These are phyloP conservation scores for Malassezia dermatis DNA, from an alignment of 1,284 basidiomycete genomes.

Conservation along the genomic window DNA sequence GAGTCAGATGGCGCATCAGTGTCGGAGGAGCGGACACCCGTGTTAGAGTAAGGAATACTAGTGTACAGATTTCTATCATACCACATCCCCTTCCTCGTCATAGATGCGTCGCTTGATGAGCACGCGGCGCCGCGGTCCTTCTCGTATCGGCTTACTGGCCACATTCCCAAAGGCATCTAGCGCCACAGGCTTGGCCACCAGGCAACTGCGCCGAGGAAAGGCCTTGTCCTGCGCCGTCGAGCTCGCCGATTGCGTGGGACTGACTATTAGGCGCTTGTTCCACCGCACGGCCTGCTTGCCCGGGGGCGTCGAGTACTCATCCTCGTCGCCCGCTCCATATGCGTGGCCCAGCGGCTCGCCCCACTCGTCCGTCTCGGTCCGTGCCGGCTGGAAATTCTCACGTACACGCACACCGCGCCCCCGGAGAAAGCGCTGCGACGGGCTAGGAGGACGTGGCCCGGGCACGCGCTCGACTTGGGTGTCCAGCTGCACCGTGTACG, in stretches of 20 bases:
- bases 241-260: neutral
- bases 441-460: constrained; percentile 12
- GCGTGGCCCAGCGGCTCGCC: constrained; percentile 11
- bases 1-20: constrained; percentile 2
- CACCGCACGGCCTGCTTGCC: constrained; percentile 1
- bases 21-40: neutral
- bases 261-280: constrained; percentile 15
- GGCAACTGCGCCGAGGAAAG: neutral
- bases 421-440: constrained; percentile 4
- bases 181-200: neutral
- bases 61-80: constrained; percentile 1
- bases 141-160: neutral
- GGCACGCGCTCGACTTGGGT: constrained; percentile 2
- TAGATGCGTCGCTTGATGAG: constrained; percentile 8
- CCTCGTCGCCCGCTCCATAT: constrained; percentile 10
- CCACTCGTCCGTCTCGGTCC: constrained; percentile 1
- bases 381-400: neutral
- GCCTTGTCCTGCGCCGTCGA: neutral
- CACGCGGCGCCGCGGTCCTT: neutral
- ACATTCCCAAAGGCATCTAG: constrained; percentile 15
- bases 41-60: neutral
- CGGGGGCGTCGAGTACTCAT: constrained; percentile 14
- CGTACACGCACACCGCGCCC: constrained; percentile 2
- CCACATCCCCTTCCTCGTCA: constrained; percentile 3
- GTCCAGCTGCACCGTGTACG: constrained; percentile 8